Percentiles rank a stretch among this genome's conserved stretches.
Evolutionary conservation across 768 basidiomycete genomes (phyloP).

Genomic region (Chalciporus pseudorubinellus): DNA sequence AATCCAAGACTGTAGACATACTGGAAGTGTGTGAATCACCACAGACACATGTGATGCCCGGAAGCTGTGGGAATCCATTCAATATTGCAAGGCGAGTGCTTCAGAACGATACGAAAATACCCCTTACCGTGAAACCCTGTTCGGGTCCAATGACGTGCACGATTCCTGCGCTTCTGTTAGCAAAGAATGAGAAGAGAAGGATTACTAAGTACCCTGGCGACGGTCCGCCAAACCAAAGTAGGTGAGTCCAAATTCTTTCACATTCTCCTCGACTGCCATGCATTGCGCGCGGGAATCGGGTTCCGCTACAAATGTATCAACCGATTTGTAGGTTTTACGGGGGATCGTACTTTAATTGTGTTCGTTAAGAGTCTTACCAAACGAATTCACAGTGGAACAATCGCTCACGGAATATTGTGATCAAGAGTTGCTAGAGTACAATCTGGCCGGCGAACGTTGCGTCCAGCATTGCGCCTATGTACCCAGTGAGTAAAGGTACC

Average conservation of each 20-base stretch:
- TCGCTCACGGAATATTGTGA: constrained; percentile 80
- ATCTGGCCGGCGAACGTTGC: constrained; percentile 79
- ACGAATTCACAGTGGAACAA: not conserved
- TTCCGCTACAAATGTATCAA: constrained; percentile 74
- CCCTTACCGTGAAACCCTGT: constrained; percentile 81
- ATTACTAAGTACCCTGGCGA: constrained; percentile 63
- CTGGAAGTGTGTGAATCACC: constrained; percentile 94
- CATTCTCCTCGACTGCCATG: constrained; percentile 81
- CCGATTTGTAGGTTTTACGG: constrained; percentile 70
- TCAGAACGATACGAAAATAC: not conserved
- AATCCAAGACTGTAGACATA: constrained; percentile 36
- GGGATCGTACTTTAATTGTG: constrained; percentile 63
- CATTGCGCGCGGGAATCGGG: constrained; percentile 86
- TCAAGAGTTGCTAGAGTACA: constrained; percentile 89
- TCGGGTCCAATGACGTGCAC: constrained; percentile 92
- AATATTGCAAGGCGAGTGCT: not conserved
- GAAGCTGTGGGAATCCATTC: constrained; percentile 43
- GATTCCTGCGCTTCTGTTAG: constrained; percentile 51
- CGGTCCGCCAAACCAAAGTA: constrained; percentile 91
- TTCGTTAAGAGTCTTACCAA: not conserved
- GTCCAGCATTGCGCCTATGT: constrained; percentile 63
- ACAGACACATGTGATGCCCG: constrained; percentile 81
- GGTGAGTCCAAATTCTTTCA: constrained; percentile 87
- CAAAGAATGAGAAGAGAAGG: not conserved
- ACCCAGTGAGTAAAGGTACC: constrained; percentile 11